A percentile compares a stretch with the other conserved stretches of the same genome.
Evolutionary conservation across 768 basidiomycete genomes (phyloP).

Genomic region (Pleurotus tuber-regium): DNA sequence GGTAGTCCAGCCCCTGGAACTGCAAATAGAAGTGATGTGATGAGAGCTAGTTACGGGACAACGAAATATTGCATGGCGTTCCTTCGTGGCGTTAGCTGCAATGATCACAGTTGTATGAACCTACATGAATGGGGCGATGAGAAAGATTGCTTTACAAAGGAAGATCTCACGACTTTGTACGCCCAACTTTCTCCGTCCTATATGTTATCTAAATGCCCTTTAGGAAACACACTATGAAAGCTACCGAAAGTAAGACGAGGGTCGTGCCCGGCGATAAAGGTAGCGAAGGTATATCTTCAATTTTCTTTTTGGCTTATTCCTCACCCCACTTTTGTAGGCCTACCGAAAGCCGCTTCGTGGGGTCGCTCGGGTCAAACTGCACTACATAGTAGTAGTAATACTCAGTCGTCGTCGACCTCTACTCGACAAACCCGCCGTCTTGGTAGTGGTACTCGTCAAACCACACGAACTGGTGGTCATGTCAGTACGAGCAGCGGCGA

Average conservation of each 20-base stretch:
- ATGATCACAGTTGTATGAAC: conserved; percentile 89
- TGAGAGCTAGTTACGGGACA: conserved; percentile 94
- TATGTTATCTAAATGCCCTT: conserved; percentile 10
- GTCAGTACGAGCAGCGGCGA: conserved; percentile 25
- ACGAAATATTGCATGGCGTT: conserved; percentile 98
- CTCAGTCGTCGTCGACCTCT: conserved; percentile 19
- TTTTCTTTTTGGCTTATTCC: conserved; percentile 8
- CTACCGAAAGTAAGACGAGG: conserved; percentile 72
- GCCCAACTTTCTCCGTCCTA: conserved; percentile 19
- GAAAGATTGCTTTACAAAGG: conserved; percentile 95
- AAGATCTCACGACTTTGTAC: conserved; percentile 90
- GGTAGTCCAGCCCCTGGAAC: conserved; percentile 90
- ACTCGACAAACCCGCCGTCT: conserved; percentile 43
- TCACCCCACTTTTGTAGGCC: conserved; percentile 26
- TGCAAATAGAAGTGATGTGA: conserved; percentile 63
- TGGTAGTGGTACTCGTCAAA: conserved; percentile 40
- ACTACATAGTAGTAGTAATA: too few relatives aligned
- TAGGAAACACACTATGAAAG: conserved; percentile 93
- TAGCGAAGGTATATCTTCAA: conserved; percentile 48
- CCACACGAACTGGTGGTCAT: conserved; percentile 26
- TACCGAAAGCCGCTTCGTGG: conserved; percentile 73
- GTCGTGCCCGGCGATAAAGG: conserved; percentile 54
- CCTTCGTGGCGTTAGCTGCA: conserved; percentile 79
- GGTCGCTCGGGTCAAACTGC: too few relatives aligned
- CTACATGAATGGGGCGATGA: conserved; percentile 99